Evolutionary conservation across 2,329 filamentous ascomycete species (phyloP).

Genomic region (Cladosporium sp.): DNA sequence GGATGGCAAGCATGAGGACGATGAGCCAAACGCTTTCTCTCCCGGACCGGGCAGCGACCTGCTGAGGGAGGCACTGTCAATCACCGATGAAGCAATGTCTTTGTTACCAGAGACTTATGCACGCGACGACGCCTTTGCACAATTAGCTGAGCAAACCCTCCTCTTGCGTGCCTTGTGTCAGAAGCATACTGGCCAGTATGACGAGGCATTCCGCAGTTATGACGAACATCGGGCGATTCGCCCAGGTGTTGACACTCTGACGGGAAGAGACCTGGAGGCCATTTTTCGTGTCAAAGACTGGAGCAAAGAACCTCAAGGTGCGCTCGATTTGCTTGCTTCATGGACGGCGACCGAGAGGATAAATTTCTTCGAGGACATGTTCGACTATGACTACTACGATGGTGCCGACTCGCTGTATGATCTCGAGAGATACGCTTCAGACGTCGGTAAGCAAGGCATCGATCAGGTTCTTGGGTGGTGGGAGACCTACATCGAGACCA

Average conservation of each 20-base stretch:
- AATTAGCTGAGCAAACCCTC: neutral
- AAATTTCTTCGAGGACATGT: neutral
- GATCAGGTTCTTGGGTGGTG: neutral
- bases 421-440: neutral
- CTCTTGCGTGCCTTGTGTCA: neutral
- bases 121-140: neutral
- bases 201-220: neutral
- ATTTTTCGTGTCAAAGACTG: neutral
- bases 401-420: neutral
- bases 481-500: neutral
- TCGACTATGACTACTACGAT: neutral
- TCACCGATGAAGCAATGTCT: neutral
- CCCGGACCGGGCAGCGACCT: neutral
- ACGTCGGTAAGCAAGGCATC: neutral
- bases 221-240: neutral
- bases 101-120: neutral
- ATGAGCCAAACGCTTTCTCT: neutral
- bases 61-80: neutral
- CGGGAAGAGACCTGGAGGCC: neutral
- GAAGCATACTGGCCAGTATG: neutral
- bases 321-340: neutral
- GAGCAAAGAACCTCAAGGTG: neutral
- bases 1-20: neutral
- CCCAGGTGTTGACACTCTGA: neutral
- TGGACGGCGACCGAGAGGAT: neutral